Conservation (phyloP, 345 rosid species). For the Salix koriyanagi region DNA sequence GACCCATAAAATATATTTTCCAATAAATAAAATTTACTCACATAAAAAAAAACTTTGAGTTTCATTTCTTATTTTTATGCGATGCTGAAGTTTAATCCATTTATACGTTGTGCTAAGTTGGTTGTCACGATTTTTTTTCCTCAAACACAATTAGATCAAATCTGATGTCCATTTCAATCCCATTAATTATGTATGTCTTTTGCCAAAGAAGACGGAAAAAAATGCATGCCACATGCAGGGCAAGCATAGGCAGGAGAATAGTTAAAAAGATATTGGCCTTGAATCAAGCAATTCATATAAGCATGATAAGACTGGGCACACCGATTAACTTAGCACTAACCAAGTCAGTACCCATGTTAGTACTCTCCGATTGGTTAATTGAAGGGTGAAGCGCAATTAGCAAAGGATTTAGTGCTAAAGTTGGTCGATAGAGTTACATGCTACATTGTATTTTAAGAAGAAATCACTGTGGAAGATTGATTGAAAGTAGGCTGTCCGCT, state of each 20-base stretch:
- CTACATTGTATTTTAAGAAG: not conserved
- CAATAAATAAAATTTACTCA: no score
- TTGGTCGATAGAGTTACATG: slow-evolving; percentile 17
- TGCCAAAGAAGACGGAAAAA: not conserved
- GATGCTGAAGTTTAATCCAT: not conserved
- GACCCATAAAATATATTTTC: no score
- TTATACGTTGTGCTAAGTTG: not conserved
- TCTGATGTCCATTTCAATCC: not conserved
- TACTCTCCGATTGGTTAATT: slow-evolving; percentile 17
- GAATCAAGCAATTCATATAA: slow-evolving; percentile 7
- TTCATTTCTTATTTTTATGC: no score
- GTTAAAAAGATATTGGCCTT: not conserved
- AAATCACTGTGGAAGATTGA: not conserved
- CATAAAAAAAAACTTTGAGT: no score
- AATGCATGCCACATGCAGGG: no score
- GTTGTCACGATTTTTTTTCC: not conserved
- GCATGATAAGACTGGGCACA: slow-evolving; percentile 21
- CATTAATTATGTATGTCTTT: not conserved
- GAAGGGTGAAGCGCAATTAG: slow-evolving; percentile 23
- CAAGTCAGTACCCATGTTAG: slow-evolving; percentile 33
- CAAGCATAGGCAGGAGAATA: no score
- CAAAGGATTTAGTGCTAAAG: slow-evolving; percentile 32
- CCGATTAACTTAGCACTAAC: slow-evolving; percentile 14
- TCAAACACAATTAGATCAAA: not conserved
- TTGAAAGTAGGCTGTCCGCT: not conserved